Percentiles rank a stretch among this genome's conserved stretches.
Conservation (phyloP, 73 alveolate species). For the Paramecium caudatum region DNA sequence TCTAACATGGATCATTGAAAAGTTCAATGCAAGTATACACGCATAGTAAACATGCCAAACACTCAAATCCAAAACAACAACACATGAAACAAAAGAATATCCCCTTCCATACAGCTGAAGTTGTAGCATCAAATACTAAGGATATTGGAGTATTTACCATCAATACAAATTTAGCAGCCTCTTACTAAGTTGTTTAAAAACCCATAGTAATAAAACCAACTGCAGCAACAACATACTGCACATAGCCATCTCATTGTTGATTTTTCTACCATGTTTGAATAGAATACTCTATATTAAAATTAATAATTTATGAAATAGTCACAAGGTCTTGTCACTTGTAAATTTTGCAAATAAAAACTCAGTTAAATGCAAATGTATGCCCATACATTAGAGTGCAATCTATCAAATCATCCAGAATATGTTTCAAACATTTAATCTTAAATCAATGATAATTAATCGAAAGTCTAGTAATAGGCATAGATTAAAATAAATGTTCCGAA, state of each 20-base stretch:
- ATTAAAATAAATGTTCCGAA: neutral
- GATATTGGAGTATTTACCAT: slow-evolving; percentile 2
- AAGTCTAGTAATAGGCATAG: neutral
- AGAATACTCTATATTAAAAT: neutral
- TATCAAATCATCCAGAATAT: neutral
- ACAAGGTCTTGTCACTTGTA: neutral
- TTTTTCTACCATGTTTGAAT: slow-evolving; percentile 42
- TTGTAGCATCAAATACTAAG: slow-evolving; percentile 49
- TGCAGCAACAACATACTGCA: slow-evolving; percentile 50
- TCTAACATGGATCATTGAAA: slow-evolving; percentile 65
- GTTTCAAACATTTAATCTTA: neutral
- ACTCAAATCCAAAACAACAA: slow-evolving; percentile 64
- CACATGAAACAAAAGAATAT: slow-evolving; percentile 46
- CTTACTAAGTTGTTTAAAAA: slow-evolving; percentile 35
- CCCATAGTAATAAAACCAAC: slow-evolving; percentile 31
- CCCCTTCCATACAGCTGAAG: slow-evolving; percentile 21
- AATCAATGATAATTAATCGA: neutral
- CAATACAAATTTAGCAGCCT: slow-evolving; percentile 64
- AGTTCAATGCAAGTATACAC: slow-evolving; percentile 42
- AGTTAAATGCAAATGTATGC: neutral
- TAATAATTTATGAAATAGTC: neutral
- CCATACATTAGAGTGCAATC: neutral
- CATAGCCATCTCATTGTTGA: slow-evolving; percentile 64
- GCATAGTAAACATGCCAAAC: slow-evolving; percentile 42
- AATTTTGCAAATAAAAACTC: neutral